Percentiles rank a stretch among this genome's conserved stretches.
Conservation (phyloP, 1,284 basidiomycete species). For the Ceratorhiza oryzae-sativae region DNA sequence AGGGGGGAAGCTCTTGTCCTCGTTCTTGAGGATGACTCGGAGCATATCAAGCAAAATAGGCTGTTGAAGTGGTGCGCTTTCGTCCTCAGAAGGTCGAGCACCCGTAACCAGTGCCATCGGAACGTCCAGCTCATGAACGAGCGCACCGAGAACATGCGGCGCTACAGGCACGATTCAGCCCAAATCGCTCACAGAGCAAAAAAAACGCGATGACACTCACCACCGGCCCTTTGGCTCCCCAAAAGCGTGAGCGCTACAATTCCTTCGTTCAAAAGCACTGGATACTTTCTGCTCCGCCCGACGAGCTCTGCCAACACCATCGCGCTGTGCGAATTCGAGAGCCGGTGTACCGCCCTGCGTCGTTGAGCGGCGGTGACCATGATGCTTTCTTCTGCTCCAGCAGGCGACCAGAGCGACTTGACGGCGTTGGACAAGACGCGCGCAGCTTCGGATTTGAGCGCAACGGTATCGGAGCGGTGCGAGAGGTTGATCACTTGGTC, state of each 20-base stretch:
- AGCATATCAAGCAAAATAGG: conserved; percentile 70
- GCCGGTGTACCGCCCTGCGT: conserved; percentile 61
- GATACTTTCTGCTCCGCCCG: conserved; percentile 78
- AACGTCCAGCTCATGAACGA: conserved; percentile 60
- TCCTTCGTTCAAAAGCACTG: conserved; percentile 88
- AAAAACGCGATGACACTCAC: conserved; percentile 55
- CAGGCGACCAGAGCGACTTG: conserved; percentile 68
- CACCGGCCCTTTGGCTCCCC: conserved; percentile 67
- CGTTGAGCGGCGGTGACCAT: conserved; percentile 49
- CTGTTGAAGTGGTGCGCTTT: conserved; percentile 54
- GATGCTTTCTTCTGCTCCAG: conserved; percentile 49
- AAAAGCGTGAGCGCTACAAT: conserved; percentile 83
- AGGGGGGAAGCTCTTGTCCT: conserved; percentile 42
- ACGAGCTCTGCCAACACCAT: conserved; percentile 75
- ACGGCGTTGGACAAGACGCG: conserved; percentile 86
- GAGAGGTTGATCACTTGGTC: conserved; percentile 77
- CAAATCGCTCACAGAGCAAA: conserved; percentile 18
- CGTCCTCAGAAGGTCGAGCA: conserved; percentile 46
- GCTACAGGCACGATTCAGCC: conserved; percentile 55
- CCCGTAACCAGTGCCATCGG: conserved; percentile 50
- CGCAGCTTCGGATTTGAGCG: conserved; percentile 88
- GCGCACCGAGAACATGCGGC: conserved; percentile 64
- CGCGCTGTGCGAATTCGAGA: conserved; percentile 63
- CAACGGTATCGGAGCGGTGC: conserved; percentile 78
- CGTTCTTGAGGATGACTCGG: conserved; percentile 61